Percentiles rank a stretch among this genome's conserved stretches.
These are phyloP conservation scores for Eutypella sp. DNA, from an alignment of 2,329 filamentous ascomycete species.

Conservation along the genomic window DNA sequence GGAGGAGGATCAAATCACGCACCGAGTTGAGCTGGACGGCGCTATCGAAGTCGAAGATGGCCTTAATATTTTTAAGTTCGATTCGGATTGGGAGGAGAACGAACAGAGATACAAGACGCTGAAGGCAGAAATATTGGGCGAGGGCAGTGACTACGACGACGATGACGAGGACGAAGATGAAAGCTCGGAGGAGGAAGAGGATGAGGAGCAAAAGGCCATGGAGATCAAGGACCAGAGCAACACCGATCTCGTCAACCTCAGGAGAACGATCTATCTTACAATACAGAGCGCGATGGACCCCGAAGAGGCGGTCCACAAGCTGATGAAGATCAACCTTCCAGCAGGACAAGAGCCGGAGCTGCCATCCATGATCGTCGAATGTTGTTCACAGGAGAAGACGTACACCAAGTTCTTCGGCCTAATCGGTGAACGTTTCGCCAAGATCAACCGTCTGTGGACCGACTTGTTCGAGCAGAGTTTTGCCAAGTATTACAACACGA, in stretches of 20 bases:
- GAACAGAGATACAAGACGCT: constrained; percentile 86
- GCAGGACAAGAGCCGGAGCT: constrained; percentile 82
- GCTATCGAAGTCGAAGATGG: constrained; percentile 80
- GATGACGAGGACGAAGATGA: constrained; percentile 62
- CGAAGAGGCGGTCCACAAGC: constrained; percentile 94
- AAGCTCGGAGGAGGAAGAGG: constrained; percentile 66
- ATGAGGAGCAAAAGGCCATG: constrained; percentile 73
- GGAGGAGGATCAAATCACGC: constrained; percentile 97
- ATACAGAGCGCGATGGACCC: constrained; percentile 96
- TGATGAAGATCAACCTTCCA: constrained; percentile 90
- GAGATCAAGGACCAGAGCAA: constrained; percentile 99
- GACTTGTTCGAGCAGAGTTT: constrained; percentile 90
- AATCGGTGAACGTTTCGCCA: constrained; percentile 91
- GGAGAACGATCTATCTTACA: constrained; percentile 92
- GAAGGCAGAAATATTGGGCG: constrained; percentile 89
- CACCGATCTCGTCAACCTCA: constrained; percentile 87
- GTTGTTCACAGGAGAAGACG: constrained; percentile 91
- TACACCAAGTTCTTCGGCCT: constrained; percentile 97
- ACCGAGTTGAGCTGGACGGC: constrained; percentile 76
- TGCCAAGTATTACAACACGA: constrained; percentile 91
- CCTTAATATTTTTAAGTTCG: constrained; percentile 93
- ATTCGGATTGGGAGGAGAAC: constrained; percentile 82
- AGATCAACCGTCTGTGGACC: constrained; percentile 91
- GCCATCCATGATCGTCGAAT: constrained; percentile 95
- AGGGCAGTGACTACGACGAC: constrained; percentile 80